Conservation (phyloP, 2,329 filamentous ascomycete genomes). For the Chrysosphaeria jannelii region DNA sequence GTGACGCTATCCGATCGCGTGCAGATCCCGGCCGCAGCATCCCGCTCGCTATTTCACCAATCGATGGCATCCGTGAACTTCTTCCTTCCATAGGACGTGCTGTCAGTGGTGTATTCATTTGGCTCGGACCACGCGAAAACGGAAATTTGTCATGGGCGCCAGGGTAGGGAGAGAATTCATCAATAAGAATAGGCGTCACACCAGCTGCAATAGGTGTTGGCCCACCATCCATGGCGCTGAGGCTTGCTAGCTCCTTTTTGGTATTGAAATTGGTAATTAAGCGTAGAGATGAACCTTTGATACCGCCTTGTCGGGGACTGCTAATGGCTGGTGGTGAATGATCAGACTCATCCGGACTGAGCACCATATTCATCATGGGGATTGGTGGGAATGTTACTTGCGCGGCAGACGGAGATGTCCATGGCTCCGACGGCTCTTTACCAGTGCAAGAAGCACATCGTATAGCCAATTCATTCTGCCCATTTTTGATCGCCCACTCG, state of each 20-base stretch:
- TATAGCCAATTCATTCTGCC: slow-evolving; percentile 71
- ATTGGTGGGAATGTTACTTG: slow-evolving; percentile 21
- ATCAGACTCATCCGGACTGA: slow-evolving; percentile 43
- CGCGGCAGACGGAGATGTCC: slow-evolving; percentile 55
- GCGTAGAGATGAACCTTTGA: slow-evolving; percentile 61
- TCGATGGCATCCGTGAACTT: slow-evolving; percentile 38
- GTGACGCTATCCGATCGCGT: too few species aligned
- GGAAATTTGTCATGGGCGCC: too few species aligned
- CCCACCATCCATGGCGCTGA: slow-evolving; percentile 17
- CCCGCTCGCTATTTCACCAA: slow-evolving; percentile 31
- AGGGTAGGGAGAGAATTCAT: too few species aligned
- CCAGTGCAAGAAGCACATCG: slow-evolving; percentile 81
- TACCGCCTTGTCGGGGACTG: slow-evolving; percentile 29
- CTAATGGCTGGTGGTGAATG: slow-evolving; percentile 35
- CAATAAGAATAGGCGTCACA: slow-evolving; percentile 77
- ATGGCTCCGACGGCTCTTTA: slow-evolving; percentile 56
- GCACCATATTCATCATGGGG: slow-evolving; percentile 25
- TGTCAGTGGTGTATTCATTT: slow-evolving; percentile 38
- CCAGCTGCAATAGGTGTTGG: slow-evolving; percentile 61
- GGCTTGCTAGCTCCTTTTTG: slow-evolving; percentile 28
- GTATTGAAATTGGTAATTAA: slow-evolving; percentile 66
- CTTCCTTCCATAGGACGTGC: slow-evolving; percentile 30
- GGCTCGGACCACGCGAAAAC: too few species aligned
- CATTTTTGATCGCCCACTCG: slow-evolving; percentile 62
- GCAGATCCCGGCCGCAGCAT: too few species aligned